Evolutionary conservation across 768 basidiomycete genomes (phyloP), one percentile per base, ranked within the genome.

Genomic region (Vararia minispora): DNA sequence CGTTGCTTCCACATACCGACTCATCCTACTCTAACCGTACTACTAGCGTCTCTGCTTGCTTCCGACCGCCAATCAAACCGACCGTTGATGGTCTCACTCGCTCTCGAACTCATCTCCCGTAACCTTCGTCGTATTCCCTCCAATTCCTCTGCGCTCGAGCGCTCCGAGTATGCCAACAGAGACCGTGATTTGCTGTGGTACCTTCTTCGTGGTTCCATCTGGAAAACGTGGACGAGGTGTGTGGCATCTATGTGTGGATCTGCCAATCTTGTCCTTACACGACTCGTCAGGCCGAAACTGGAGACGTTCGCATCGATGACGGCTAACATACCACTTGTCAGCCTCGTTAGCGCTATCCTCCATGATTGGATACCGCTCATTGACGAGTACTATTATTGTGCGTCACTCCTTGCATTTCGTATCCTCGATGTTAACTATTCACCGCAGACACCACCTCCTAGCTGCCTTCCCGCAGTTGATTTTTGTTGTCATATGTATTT

Each of bases 371-470:
- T 90, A 46, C 88, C 86, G 14, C 61, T 90, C 54, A 84, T 90
- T 43, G 76, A 90, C 55, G 83, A 85, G 53, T 90, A 90, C 61
- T 79, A 90, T 63, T 90, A 90, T 67, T 90, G 87, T 87, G 52
- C 43, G 87, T 68, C 26, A 21, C 21, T 26, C 14, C 2, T 9
- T 13, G 7, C 17, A 8, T 18, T 14, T 28, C 24, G 24, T 34
- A 29, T 33, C 20, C 16, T 28, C 22, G n/a, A n/a, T 32, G 11
- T 20, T 33, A 17, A 10, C 18, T 17, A 33, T 17, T 29, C 23
- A 31, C 42, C 28, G 31, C 42, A 45, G 42, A 48, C 24, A 37
- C 33, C 22, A 40, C 47, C 39, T 38, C 48, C 34, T 48, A 42
- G 28, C 21, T 14, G 24, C 22, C 29, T 16, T 32, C 30, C 23